Conservation (phyloP, 345 rosid genomes). For the Eucalyptus microcorys region DNA sequence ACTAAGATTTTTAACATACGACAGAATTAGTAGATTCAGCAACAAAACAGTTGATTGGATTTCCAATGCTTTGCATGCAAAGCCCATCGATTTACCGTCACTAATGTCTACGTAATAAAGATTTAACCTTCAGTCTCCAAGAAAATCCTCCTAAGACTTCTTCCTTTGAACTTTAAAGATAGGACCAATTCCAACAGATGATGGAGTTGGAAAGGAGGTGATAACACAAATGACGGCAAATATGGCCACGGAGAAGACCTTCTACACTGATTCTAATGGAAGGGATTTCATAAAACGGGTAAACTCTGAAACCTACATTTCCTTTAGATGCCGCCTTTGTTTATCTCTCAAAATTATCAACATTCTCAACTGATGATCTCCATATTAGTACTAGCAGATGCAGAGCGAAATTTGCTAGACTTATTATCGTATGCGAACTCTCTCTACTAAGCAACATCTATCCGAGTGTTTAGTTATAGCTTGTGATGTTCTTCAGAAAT, state of each 20-base stretch:
- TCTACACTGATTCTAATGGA: slow-evolving; percentile 76
- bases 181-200: slow-evolving; percentile 53
- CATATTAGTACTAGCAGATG: background rate
- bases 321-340: background rate
- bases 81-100: background rate
- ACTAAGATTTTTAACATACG: background rate
- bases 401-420: background rate
- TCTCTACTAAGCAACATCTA: background rate
- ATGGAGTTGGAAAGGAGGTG: slow-evolving; percentile 62
- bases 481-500: background rate
- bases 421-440: background rate
- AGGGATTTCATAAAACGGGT: slow-evolving; percentile 90
- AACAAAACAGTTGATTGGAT: background rate
- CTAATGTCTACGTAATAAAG: background rate
- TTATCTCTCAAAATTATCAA: background rate
- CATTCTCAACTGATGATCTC: background rate
- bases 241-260: slow-evolving; percentile 60
- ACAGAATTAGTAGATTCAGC: background rate
- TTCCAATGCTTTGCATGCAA: background rate
- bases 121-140: background rate
- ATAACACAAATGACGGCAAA: slow-evolving; percentile 58
- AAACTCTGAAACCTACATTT: background rate
- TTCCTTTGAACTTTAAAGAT: slow-evolving; percentile 27
- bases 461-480: background rate
- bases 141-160: background rate